A percentile compares a stretch with the other conserved stretches of the same genome.
Conservation (phyloP, 768 basidiomycete genomes). For the Arthromyces matolae region DNA sequence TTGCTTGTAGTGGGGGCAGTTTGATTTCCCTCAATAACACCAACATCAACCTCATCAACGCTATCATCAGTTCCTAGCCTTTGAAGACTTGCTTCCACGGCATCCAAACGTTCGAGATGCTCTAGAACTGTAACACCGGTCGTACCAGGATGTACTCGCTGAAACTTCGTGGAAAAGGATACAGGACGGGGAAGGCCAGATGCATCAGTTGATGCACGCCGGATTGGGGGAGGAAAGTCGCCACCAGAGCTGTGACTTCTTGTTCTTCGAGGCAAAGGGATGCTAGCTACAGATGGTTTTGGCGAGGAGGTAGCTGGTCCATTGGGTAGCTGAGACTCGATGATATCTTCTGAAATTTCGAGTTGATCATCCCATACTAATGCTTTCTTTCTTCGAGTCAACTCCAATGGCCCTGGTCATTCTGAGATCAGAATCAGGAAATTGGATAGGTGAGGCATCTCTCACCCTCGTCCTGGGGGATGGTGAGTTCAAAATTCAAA, state of each 20-base stretch:
- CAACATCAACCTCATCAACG: conserved; percentile 64
- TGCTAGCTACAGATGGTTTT: conserved; percentile 55
- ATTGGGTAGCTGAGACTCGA: conserved; percentile 28
- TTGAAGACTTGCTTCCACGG: conserved; percentile 74
- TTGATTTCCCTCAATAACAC: conserved; percentile 35
- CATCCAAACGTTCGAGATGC: conserved; percentile 81
- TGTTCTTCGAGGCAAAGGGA: conserved; percentile 51
- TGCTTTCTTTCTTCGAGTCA: conserved; percentile 78
- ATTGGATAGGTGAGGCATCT: neutral
- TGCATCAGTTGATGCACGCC: conserved; percentile 58
- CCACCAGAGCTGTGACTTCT: conserved; percentile 61
- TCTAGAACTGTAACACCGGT: conserved; percentile 84
- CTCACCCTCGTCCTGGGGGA: conserved; percentile 67
- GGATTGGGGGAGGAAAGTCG: conserved; percentile 74
- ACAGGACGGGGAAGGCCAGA: conserved; percentile 69
- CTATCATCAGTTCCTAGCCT: conserved; percentile 59
- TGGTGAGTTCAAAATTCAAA: conserved; percentile 2
- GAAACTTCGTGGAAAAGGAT: conserved; percentile 80
- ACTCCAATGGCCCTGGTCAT: conserved; percentile 73
- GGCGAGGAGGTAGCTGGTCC: conserved; percentile 51
- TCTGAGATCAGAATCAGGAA: conserved; percentile 14
- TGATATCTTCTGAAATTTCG: conserved; percentile 60
- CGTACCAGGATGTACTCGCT: conserved; percentile 78
- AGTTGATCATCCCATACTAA: conserved; percentile 85
- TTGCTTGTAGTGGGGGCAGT: conserved; percentile 19